A percentile compares a stretch with the other conserved stretches of the same genome.
Conservation (phyloP, 2,329 filamentous ascomycete species). For the Aureobasidium mangrovei region DNA sequence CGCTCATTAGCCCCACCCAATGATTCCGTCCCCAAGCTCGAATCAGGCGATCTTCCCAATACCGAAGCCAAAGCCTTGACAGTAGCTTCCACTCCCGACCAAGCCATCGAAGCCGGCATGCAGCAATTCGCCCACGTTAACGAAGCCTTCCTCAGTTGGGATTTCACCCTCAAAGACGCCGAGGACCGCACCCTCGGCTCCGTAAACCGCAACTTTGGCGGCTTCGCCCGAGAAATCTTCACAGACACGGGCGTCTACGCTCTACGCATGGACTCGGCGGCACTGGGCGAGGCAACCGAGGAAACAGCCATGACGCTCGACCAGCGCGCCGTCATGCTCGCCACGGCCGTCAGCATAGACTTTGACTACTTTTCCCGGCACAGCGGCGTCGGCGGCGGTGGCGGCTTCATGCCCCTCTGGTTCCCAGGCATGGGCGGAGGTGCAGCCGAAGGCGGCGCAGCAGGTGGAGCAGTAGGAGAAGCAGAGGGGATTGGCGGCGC, state of each 20-base stretch:
- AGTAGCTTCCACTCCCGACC: constrained; percentile 25
- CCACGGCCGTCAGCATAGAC: constrained; percentile 56
- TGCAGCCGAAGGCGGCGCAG: constrained; percentile 30
- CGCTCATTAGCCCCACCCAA: constrained; percentile 33
- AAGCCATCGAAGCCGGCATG: constrained; percentile 38
- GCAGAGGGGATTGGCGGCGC: constrained; percentile 26
- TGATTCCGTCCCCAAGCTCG: constrained; percentile 29
- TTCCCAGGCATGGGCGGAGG: constrained; percentile 34
- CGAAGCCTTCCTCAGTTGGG: constrained; percentile 56
- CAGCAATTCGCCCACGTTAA: constrained; percentile 54
- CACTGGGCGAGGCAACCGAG: constrained; percentile 18
- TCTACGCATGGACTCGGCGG: constrained; percentile 54
- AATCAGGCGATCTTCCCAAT: constrained; percentile 38
- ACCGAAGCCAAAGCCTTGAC: constrained; percentile 42
- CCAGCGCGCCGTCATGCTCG: constrained; percentile 57
- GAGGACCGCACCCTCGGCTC: constrained; percentile 46
- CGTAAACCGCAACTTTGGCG: constrained; percentile 55
- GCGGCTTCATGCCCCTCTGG: constrained; percentile 46
- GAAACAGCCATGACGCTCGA: constrained; percentile 53
- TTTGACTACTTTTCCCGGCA: constrained; percentile 61
- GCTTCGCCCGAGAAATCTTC: constrained; percentile 56
- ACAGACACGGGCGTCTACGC: constrained; percentile 59
- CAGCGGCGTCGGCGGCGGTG: constrained; percentile 36
- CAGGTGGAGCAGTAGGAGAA: constrained; percentile 31
- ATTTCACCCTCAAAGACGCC: constrained; percentile 50